phyloP scores from a whole-genome alignment of 2,329 filamentous ascomycete genomes.

The Helicocarpus griseus region DNA sequence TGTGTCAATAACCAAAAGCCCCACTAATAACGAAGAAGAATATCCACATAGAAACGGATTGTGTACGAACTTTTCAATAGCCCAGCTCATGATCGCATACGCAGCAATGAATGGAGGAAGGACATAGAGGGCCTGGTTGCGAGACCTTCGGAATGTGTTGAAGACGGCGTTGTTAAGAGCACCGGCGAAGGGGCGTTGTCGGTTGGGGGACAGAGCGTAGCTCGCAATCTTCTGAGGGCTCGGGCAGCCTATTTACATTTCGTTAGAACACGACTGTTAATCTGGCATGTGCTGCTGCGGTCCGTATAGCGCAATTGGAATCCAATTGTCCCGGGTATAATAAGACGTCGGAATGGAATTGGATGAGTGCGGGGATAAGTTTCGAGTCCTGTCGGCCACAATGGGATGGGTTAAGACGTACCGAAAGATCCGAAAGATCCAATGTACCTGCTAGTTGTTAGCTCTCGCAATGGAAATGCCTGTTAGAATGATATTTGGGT shows the following conservation, averaged over 20 bases:
- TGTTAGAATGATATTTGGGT: not conserved
- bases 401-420: slow-evolving; percentile 1
- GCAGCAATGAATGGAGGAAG: slow-evolving; percentile 66
- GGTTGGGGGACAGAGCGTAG: slow-evolving; percentile 77
- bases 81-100: slow-evolving; percentile 85
- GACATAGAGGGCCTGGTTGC: slow-evolving; percentile 80
- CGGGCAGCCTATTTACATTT: slow-evolving; percentile 4
- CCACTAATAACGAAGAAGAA: not conserved
- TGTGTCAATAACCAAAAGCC: slow-evolving; percentile 1
- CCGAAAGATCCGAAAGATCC: slow-evolving; percentile 4
- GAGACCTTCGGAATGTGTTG: slow-evolving; percentile 86
- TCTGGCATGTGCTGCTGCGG: not conserved
- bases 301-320: not conserved
- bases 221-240: slow-evolving; percentile 48
- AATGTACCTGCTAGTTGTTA: slow-evolving; percentile 4
- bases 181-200: slow-evolving; percentile 78
- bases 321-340: not conserved
- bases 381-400: not conserved
- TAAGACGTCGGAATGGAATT: not conserved
- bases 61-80: slow-evolving; percentile 66
- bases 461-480: not conserved
- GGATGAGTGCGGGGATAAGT: not conserved
- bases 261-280: not conserved
- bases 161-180: slow-evolving; percentile 74
- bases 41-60: slow-evolving; percentile 5